Conservation (phyloP, 768 basidiomycete genomes). For the Termitomyces sp. region DNA sequence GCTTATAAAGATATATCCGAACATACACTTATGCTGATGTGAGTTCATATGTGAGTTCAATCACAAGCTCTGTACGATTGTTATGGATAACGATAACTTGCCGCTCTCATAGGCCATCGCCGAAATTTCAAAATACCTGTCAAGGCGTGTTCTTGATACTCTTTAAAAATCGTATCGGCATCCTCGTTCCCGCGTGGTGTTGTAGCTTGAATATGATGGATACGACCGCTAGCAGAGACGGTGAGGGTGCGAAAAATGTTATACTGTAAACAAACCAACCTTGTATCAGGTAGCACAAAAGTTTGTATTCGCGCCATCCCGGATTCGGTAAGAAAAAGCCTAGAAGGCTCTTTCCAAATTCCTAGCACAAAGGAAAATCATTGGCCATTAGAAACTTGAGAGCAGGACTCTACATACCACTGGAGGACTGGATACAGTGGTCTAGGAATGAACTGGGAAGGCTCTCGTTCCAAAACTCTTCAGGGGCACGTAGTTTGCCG, state of each 20-base stretch:
- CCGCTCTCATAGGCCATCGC: constrained; percentile 67
- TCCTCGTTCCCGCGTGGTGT: constrained; percentile 34
- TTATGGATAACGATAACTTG: constrained; percentile 33
- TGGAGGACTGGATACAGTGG: constrained; percentile 25
- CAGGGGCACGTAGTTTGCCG: constrained; percentile 28
- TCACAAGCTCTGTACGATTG: not conserved
- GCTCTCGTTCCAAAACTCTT: constrained; percentile 30
- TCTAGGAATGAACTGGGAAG: constrained; percentile 27
- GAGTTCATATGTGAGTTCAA: not conserved
- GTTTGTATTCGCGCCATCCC: constrained; percentile 33
- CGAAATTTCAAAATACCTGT: constrained; percentile 56
- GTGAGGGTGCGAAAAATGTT: not conserved
- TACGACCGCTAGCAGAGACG: constrained; percentile 44
- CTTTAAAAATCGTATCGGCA: constrained; percentile 55
- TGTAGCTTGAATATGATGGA: constrained; percentile 53
- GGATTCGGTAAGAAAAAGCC: constrained; percentile 18
- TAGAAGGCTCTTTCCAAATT: constrained; percentile 20
- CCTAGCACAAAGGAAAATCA: constrained; percentile 17
- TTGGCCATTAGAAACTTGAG: not conserved
- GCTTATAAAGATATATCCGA: not conserved
- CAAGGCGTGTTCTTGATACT: constrained; percentile 66
- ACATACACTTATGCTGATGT: constrained; percentile 63
- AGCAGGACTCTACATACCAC: constrained; percentile 21
- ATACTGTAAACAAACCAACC: constrained; percentile 25
- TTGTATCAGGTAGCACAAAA: constrained; percentile 44